These are phyloP conservation scores for Furcasterigmium sp. DNA, from an alignment of 2,329 filamentous ascomycete genomes.

Conservation along the genomic window DNA sequence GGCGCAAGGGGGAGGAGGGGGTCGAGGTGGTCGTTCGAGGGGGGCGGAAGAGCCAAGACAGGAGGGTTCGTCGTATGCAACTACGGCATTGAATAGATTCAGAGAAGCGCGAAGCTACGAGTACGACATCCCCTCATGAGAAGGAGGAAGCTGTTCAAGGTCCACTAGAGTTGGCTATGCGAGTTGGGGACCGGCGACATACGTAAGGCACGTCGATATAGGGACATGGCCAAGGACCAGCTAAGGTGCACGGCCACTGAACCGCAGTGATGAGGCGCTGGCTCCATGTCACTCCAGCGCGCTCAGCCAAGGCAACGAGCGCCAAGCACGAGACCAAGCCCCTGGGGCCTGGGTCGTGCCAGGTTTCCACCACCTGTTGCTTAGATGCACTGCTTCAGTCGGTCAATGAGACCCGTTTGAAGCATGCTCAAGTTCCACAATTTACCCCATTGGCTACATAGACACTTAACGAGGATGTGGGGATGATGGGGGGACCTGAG, in stretches of 20 bases:
- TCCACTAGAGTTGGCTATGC: no score
- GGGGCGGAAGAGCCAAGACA: conserved; percentile 1
- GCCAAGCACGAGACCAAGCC: not conserved
- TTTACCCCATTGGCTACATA: no score
- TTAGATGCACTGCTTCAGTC: no score
- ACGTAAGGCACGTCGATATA: no score
- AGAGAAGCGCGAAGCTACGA: not conserved
- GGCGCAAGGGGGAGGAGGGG: no score
- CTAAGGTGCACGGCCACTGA: not conserved
- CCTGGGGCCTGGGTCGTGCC: not conserved
- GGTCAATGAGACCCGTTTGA: no score
- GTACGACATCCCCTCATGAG: not conserved
- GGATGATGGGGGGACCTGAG: no score
- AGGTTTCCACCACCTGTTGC: not conserved
- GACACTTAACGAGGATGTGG: no score
- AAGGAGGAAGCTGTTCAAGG: not conserved
- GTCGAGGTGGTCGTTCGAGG: conserved; percentile 1
- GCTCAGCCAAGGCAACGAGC: not conserved
- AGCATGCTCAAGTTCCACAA: no score
- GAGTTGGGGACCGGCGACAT: no score
- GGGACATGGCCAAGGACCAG: not conserved
- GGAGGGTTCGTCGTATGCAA: conserved; percentile 3
- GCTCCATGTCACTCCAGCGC: no score
- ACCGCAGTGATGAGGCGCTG: no score
- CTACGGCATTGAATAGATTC: conserved; percentile 3